Conservation (phyloP, 2,329 filamentous ascomycete species). For the Metarhizium brunneum region DNA sequence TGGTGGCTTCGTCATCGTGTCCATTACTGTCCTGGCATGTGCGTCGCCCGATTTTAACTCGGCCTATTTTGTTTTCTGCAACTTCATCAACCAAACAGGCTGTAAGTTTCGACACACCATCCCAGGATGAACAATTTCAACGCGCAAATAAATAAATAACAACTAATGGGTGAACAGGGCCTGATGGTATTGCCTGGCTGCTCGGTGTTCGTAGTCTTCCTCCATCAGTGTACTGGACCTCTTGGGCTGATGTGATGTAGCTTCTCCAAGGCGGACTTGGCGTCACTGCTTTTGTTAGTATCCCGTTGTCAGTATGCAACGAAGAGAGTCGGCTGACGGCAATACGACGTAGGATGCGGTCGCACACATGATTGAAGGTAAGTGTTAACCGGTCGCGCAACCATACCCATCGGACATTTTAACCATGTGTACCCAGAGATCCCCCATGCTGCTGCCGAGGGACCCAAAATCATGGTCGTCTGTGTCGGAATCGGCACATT, state of each 20-base stretch:
- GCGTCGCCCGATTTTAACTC: conserved; percentile 49
- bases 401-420: not conserved
- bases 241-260: conserved; percentile 2
- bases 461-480: conserved; percentile 33
- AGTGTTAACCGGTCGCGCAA: no score
- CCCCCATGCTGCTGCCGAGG: conserved; percentile 19
- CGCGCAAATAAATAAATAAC: no score
- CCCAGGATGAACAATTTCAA: no score
- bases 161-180: conserved; percentile 10
- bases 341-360: conserved; percentile 18
- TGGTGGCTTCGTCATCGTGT: conserved; percentile 57
- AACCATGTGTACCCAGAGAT: conserved; percentile 13
- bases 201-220: conserved; percentile 14
- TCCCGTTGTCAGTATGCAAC: not conserved
- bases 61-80: conserved; percentile 20
- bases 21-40: conserved; percentile 57
- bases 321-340: not conserved
- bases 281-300: conserved; percentile 20
- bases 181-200: conserved; percentile 24
- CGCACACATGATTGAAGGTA: conserved; percentile 25
- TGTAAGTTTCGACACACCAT: conserved; percentile 8
- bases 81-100: conserved; percentile 22
- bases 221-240: not conserved
- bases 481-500: conserved; percentile 54
- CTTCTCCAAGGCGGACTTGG: conserved; percentile 23